Evolutionary conservation across 805 yeast species (phyloP).

Genomic region (Candida sonorensis): DNA sequence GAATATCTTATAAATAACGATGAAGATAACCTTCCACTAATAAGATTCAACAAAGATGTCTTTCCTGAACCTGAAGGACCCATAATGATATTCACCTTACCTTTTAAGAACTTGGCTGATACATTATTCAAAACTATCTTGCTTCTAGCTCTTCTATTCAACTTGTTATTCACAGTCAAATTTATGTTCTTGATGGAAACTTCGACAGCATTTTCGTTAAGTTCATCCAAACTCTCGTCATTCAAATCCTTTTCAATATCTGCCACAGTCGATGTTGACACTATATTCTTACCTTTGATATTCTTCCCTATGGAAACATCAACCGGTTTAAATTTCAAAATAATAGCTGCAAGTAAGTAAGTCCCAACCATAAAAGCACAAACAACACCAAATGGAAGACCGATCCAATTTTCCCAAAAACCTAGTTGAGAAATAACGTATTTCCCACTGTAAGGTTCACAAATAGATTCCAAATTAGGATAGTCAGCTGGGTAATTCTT

Average conservation of each 20-base stretch:
- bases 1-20: slow-evolving; percentile 22
- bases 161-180: slow-evolving; percentile 17
- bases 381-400: slow-evolving; percentile 54
- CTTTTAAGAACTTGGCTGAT: slow-evolving; percentile 45
- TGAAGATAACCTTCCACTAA: slow-evolving; percentile 51
- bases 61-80: slow-evolving; percentile 90
- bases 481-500: slow-evolving; percentile 27
- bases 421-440: slow-evolving; percentile 53
- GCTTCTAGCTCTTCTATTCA: slow-evolving; percentile 10
- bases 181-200: slow-evolving; percentile 15
- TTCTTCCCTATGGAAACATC: slow-evolving; percentile 45
- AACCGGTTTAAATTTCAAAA: slow-evolving; percentile 41
- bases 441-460: slow-evolving; percentile 48
- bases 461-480: slow-evolving; percentile 25
- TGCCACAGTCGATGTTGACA: too few species aligned
- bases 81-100: slow-evolving; percentile 62
- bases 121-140: slow-evolving; percentile 38
- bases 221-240: too few species aligned
- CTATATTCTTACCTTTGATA: slow-evolving; percentile 12
- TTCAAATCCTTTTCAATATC: too few species aligned
- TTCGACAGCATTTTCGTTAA: too few species aligned
- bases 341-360: slow-evolving; percentile 39
- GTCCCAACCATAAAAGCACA: slow-evolving; percentile 55
- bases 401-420: slow-evolving; percentile 55
- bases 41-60: slow-evolving; percentile 66